These are phyloP conservation scores for Hortiboletus flavorubellus DNA, from an alignment of 768 basidiomycete genomes.

Conservation along the genomic window DNA sequence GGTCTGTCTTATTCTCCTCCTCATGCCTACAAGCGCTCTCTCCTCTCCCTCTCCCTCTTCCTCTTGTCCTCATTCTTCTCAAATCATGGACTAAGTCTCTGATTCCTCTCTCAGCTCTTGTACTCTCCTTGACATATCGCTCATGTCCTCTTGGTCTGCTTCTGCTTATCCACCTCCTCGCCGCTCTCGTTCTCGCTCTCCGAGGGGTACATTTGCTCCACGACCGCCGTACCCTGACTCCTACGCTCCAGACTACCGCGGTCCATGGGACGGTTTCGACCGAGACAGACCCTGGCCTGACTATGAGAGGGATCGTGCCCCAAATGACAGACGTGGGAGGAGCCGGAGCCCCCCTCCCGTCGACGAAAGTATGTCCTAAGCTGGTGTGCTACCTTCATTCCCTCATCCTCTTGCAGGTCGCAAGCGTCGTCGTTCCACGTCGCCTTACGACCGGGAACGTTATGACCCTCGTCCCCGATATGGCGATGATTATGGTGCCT, in stretches of 20 bases:
- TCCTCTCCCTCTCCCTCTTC: conserved; percentile 59
- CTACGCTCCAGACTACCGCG: conserved; percentile 57
- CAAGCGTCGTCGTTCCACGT: conserved; percentile 72
- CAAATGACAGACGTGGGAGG: conserved; percentile 69
- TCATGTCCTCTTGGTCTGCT: conserved; percentile 77
- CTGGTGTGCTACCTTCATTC: background rate
- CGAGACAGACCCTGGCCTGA: conserved; percentile 62
- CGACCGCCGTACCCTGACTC: conserved; percentile 57
- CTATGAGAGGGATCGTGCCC: conserved; percentile 66
- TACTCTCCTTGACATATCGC: conserved; percentile 33
- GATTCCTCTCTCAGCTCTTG: conserved; percentile 45
- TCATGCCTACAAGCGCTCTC: conserved; percentile 75
- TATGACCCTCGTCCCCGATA: conserved; percentile 83
- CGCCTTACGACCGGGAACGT: conserved; percentile 78
- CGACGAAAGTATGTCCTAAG: conserved; percentile 55
- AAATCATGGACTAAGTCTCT: conserved; percentile 44
- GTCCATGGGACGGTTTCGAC: conserved; percentile 70
- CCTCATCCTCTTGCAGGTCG: conserved; percentile 41
- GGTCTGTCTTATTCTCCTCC: conserved; percentile 78
- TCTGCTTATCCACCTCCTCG: conserved; percentile 69
- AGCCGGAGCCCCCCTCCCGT: conserved; percentile 72
- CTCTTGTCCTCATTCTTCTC: conserved; percentile 51
- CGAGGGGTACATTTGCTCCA: conserved; percentile 48
- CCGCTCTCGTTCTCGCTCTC: conserved; percentile 83
- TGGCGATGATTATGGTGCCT: conserved; percentile 76